Evolutionary conservation across 1,139 yeast species (phyloP).

Genomic region (Taiozyma sp.): DNA sequence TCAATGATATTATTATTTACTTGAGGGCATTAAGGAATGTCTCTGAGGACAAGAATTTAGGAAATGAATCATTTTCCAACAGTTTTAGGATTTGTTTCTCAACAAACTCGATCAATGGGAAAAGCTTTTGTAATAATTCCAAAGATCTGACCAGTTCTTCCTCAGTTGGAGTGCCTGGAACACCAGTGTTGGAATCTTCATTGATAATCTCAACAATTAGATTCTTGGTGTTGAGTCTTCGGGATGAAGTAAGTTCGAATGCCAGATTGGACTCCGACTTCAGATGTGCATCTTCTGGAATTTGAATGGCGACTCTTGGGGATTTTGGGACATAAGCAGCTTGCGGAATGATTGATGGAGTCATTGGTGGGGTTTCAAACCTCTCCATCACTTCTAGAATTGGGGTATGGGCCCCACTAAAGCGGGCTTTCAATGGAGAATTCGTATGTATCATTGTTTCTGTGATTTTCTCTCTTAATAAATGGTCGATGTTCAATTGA

Average conservation of each 20-base stretch:
- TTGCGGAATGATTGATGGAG: not conserved
- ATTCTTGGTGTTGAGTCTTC: conserved; percentile 13
- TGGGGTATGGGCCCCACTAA: conserved; percentile 4
- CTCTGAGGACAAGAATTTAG: conserved; percentile 54
- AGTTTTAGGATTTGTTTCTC: conserved; percentile 46
- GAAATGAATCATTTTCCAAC: conserved; percentile 73
- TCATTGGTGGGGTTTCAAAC: not conserved
- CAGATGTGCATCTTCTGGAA: not conserved
- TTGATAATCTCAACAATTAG: conserved; percentile 16
- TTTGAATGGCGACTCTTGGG: not conserved
- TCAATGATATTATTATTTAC: not conserved
- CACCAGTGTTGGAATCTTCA: not conserved
- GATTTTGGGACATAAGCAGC: not conserved
- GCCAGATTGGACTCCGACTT: not conserved
- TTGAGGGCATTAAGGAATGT: conserved; percentile 28
- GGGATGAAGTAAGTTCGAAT: not conserved
- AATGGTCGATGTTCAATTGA: conserved; percentile 66
- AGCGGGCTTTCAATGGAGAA: conserved; percentile 25
- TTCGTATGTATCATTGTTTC: conserved; percentile 37
- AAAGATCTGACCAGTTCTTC: conserved; percentile 28
- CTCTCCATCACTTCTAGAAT: not conserved
- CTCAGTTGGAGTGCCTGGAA: conserved; percentile 21
- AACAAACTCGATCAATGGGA: conserved; percentile 39
- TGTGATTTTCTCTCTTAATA: conserved; percentile 45
- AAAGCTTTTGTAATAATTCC: conserved; percentile 31